Evolutionary conservation across 768 basidiomycete species (phyloP).

Genomic region (Cubamyces sp.): DNA sequence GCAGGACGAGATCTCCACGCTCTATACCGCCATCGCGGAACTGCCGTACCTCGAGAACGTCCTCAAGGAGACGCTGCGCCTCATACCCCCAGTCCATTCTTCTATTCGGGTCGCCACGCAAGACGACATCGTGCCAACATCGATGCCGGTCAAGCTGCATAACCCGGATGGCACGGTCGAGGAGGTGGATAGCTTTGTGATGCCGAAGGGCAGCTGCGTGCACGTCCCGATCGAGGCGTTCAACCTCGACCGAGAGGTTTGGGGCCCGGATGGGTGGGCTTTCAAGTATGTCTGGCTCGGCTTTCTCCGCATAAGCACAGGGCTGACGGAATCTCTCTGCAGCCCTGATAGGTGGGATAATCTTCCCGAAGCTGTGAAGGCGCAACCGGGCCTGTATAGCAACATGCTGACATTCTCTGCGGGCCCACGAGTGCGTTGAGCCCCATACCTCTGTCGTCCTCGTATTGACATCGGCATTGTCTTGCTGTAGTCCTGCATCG

Average conservation of each 20-base stretch:
- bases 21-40: slow-evolving; percentile 57
- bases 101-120: slow-evolving; percentile 77
- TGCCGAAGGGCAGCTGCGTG: slow-evolving; percentile 73
- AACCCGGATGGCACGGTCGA: slow-evolving; percentile 49
- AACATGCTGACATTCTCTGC: slow-evolving; percentile 79
- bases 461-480: neutral
- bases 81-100: slow-evolving; percentile 81
- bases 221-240: slow-evolving; percentile 82
- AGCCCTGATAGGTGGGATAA: slow-evolving; percentile 85
- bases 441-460: neutral
- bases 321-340: neutral
- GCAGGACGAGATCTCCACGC: slow-evolving; percentile 65
- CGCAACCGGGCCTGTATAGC: slow-evolving; percentile 72
- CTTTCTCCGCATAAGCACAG: neutral
- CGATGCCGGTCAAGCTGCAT: slow-evolving; percentile 55
- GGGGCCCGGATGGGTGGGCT: slow-evolving; percentile 82
- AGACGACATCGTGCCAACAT: slow-evolving; percentile 78
- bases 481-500: slow-evolving; percentile 70
- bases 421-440: slow-evolving; percentile 69
- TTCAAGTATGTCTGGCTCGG: slow-evolving; percentile 57
- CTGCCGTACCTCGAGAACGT: slow-evolving; percentile 80
- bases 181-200: slow-evolving; percentile 45
- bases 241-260: slow-evolving; percentile 75
- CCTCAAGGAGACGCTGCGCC: slow-evolving; percentile 72
- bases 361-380: slow-evolving; percentile 67